Percentiles rank a stretch among this genome's conserved stretches.
Conservation (phyloP, 306 rosid species). For the Acacia acuminata region DNA sequence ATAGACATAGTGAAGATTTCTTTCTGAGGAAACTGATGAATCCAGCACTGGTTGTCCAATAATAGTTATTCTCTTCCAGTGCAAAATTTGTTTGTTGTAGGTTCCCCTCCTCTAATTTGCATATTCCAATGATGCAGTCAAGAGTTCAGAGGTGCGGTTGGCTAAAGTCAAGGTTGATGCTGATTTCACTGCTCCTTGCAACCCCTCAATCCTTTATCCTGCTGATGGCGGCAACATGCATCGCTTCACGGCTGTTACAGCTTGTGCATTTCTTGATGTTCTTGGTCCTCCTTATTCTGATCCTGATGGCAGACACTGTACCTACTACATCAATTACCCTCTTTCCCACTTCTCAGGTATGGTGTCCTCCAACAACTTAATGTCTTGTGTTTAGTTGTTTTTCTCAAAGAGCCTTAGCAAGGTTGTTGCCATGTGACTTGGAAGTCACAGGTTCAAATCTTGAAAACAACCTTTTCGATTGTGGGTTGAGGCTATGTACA, state of each 20-base stretch:
- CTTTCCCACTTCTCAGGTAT: constrained; percentile 62
- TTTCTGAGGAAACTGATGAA: background rate
- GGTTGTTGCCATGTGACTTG: too few species aligned
- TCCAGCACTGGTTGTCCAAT: background rate
- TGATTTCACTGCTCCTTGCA: constrained; percentile 69
- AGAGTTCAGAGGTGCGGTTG: constrained; percentile 48
- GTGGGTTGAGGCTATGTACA: too few species aligned
- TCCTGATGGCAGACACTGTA: constrained; percentile 81
- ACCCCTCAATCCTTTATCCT: constrained; percentile 79
- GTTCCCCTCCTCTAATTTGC: constrained; percentile 4
- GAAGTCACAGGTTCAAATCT: too few species aligned
- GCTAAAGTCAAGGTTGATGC: constrained; percentile 79
- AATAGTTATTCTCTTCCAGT: background rate
- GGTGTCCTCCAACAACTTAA: background rate
- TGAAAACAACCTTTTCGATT: background rate
- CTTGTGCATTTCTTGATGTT: constrained; percentile 90
- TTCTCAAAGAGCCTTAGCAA: background rate
- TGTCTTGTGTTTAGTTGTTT: background rate
- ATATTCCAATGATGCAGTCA: constrained; percentile 41
- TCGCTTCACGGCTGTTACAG: constrained; percentile 87
- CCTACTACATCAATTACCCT: constrained; percentile 65
- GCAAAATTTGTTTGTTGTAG: background rate
- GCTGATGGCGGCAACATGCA: constrained; percentile 96
- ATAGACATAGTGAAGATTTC: background rate
- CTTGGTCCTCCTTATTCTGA: constrained; percentile 96